Percentiles rank a stretch among this genome's conserved stretches.
Evolutionary conservation across 192 early-diverging fungal genomes (phyloP).

Genomic region (Coemansia sp.): DNA sequence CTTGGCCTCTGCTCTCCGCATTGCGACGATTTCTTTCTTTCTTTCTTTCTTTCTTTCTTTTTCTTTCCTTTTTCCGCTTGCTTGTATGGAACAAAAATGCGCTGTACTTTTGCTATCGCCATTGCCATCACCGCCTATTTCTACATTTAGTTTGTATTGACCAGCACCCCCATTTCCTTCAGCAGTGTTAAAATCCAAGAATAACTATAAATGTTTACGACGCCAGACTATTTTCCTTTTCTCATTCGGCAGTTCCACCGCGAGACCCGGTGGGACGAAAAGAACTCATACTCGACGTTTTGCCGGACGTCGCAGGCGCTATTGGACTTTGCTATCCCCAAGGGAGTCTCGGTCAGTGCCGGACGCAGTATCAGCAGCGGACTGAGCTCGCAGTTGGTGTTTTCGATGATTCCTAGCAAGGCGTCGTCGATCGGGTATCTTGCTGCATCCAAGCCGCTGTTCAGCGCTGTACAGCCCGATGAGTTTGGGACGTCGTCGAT

Average conservation of each 20-base stretch:
- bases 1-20: no score
- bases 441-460: conserved; percentile 70
- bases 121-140: no score
- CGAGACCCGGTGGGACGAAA: conserved; percentile 72
- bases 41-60: not conserved
- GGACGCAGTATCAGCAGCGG: conserved; percentile 61
- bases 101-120: no score
- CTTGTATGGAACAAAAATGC: no score
- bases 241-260: conserved; percentile 75
- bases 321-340: conserved; percentile 78
- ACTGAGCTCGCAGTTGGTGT: conserved; percentile 68
- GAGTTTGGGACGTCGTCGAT: no score
- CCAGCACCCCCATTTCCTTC: no score
- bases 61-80: not conserved
- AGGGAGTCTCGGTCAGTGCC: conserved; percentile 60
- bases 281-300: conserved; percentile 79
- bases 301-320: conserved; percentile 65
- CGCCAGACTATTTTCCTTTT: conserved; percentile 75
- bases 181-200: no score
- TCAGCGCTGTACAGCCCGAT: no score
- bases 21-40: not conserved
- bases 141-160: no score
- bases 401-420: conserved; percentile 52
- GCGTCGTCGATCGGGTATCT: conserved; percentile 79
- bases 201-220: conserved; percentile 20